Evolutionary conservation across 2,329 filamentous ascomycete species (phyloP), one percentile per base, ranked within the genome.

Genomic region (Exophiala mesophila): DNA sequence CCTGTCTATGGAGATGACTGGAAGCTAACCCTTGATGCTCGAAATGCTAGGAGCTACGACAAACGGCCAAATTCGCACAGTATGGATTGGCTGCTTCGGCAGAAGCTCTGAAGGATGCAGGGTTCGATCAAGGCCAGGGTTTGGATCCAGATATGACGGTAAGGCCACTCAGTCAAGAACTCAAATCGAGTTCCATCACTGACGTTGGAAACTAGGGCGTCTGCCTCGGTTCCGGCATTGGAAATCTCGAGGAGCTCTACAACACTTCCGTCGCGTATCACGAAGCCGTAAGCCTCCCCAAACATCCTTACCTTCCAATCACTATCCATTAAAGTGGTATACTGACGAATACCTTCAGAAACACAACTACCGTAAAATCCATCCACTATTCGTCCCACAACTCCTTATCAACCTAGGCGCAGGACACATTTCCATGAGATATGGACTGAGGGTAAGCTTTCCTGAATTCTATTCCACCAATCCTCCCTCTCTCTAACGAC

Each of bases 351-450:
- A n/a, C n/a, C n/a, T n/a, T n/a, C 55, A 49, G 28, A 19, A 41
- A 13, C 44, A 36, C 13, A 49, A 46, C 33, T 94, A 96, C 63
- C 87, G 79, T 55, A 95, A 92, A 59, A 85, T 97, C 2, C 94
- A 89, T 23, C 92, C 92, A 1, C 69, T 95, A 3, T 97, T 98
- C 59, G 88, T 97, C 5, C 92, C 92, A 5, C 84, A 87, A 55
- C 80, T 97, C 5, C 74, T 98, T 36, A 95, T 94, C 66, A 98
- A 98, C 62, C 77, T 98, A 54, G 92, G 87, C 1, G 92, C 92
- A 7, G 92, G 92, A 1, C 90, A 97, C 61, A 81, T 97, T 26
- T 90, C 90, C 18, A 97, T 98, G 82, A 85, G 81, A 55, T 82
- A 92, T 66, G 86, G 88, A 13, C 85, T 98, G 59, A 79, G 74